Conservation (phyloP, 805 yeast genomes). For the Yamadazyma takamatsuzukensis region DNA sequence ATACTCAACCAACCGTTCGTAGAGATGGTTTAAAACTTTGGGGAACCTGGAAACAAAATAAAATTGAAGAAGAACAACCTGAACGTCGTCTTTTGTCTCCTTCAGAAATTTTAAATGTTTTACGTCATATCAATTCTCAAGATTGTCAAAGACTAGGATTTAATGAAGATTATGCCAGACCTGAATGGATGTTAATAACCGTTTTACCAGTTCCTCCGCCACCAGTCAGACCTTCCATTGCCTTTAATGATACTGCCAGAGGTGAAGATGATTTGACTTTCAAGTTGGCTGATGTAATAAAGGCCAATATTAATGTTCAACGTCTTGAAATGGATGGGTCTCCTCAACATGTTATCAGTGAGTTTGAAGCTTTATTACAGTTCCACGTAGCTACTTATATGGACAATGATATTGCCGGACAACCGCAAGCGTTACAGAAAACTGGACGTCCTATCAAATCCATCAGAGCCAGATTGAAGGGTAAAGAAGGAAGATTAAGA, state of each 20-base stretch:
- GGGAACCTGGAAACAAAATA: slow-evolving; percentile 97
- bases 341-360: slow-evolving; percentile 96
- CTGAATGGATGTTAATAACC: slow-evolving; percentile 96
- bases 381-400: slow-evolving; percentile 98
- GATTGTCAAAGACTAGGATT: slow-evolving; percentile 84
- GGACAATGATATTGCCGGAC: slow-evolving; percentile 99
- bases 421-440: slow-evolving; percentile 97
- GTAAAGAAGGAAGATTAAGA: slow-evolving; percentile 98
- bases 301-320: slow-evolving; percentile 96
- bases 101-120: slow-evolving; percentile 83
- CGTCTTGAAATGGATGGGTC: slow-evolving; percentile 98
- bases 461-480: slow-evolving; percentile 98
- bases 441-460: slow-evolving; percentile 98
- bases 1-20: slow-evolving; percentile 91
- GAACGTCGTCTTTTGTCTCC: slow-evolving; percentile 88
- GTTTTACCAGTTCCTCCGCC: slow-evolving; percentile 99
- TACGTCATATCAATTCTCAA: slow-evolving; percentile 82
- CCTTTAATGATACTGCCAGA: slow-evolving; percentile 95
- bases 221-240: slow-evolving; percentile 97
- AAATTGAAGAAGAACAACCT: slow-evolving; percentile 77
- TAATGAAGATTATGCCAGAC: slow-evolving; percentile 94
- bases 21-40: slow-evolving; percentile 92
- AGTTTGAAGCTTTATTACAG: slow-evolving; percentile 91
- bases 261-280: slow-evolving; percentile 99
- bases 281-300: slow-evolving; percentile 92